Conservation (phyloP, 306 rosid genomes). For the Prunus persica region DNA sequence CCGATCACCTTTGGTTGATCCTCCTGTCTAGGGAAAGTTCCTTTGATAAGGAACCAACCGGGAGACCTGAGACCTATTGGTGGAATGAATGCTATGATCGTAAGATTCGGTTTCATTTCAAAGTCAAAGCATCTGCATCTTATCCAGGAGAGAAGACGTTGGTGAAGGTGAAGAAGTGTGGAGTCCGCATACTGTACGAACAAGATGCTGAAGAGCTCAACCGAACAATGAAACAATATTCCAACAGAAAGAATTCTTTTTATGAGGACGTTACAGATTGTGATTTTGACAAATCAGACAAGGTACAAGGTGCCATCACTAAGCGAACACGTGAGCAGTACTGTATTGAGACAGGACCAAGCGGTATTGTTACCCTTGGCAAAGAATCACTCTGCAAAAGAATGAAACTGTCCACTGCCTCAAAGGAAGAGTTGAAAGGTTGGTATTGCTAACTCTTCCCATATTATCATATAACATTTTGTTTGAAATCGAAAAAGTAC, state of each 20-base stretch:
- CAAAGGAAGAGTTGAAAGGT: no score
- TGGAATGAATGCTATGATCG: not conserved
- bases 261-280: not conserved
- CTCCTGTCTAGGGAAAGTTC: fast-evolving
- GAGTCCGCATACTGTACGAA: not conserved
- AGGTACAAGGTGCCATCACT: not conserved
- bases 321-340: not conserved
- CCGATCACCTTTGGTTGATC: not conserved
- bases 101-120: not conserved
- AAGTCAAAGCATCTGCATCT: not conserved
- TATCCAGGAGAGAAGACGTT: no score
- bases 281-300: not conserved
- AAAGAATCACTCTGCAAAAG: not conserved
- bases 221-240: not conserved
- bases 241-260: not conserved
- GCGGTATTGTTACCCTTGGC: not conserved
- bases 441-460: no score
- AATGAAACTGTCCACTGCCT: not conserved
- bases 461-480: no score
- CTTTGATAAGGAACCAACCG: no score
- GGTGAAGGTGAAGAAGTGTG: not conserved
- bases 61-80: no score
- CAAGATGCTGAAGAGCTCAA: not conserved
- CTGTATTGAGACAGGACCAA: not conserved
- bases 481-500: no score